phyloP scores from a whole-genome alignment of 495 filamentous ascomycete genomes.

The Xylaria intraflava region DNA sequence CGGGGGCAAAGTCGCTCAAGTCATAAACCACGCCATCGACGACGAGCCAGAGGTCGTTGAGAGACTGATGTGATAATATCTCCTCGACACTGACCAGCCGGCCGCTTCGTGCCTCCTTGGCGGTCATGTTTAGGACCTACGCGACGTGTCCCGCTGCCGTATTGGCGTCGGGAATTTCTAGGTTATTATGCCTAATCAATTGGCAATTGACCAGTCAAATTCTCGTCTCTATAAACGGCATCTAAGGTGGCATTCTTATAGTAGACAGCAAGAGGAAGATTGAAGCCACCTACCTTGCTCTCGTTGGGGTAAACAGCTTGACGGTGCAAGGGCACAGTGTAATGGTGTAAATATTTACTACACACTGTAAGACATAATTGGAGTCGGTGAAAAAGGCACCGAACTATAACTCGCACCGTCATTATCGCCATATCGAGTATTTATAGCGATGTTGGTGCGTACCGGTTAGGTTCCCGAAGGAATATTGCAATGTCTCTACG shows the following conservation, averaged over 20 bases:
- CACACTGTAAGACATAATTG: too few species aligned
- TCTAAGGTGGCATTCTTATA: not conserved
- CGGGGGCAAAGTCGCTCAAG: constrained; percentile 56
- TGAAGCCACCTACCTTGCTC: too few species aligned
- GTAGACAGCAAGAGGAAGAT: too few species aligned
- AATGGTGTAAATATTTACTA: too few species aligned
- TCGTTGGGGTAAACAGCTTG: too few species aligned
- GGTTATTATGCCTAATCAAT: not conserved
- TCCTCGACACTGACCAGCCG: constrained; percentile 19
- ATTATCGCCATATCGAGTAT: too few species aligned
- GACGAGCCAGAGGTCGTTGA: constrained; percentile 69
- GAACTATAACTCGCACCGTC: not conserved
- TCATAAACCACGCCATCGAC: constrained; percentile 72
- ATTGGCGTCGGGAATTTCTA: not conserved
- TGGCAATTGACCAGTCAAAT: not conserved
- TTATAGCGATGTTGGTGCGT: too few species aligned
- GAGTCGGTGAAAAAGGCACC: constrained; percentile 6
- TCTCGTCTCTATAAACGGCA: not conserved
- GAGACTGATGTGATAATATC: constrained; percentile 54
- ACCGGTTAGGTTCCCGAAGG: too few species aligned
- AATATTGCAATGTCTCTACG: too few species aligned
- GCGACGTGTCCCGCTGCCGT: not conserved
- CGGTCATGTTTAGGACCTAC: not conserved
- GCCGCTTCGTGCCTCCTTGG: not conserved
- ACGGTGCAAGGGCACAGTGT: too few species aligned